These are phyloP conservation scores for Candida caryicola DNA, from an alignment of 805 yeast genomes.

Conservation along the genomic window DNA sequence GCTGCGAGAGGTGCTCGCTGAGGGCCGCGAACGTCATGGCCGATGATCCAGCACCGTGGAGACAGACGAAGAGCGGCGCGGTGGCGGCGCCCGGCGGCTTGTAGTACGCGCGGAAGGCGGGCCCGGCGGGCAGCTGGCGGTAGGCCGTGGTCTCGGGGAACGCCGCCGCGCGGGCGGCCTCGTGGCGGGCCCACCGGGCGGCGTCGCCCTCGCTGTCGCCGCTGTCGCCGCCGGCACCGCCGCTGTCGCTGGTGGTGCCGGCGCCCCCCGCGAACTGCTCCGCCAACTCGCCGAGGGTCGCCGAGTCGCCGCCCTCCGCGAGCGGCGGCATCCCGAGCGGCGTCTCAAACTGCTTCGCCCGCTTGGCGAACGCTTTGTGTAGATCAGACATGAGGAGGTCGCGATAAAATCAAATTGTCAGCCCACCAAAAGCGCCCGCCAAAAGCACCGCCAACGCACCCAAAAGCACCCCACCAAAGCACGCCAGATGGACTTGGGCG, in stretches of 20 bases:
- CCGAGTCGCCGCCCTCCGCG: not conserved
- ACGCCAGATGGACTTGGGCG: constrained; percentile 11
- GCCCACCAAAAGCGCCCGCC: not conserved
- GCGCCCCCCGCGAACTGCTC: not conserved
- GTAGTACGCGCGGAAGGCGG: constrained; percentile 60
- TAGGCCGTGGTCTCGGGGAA: too few relatives aligned
- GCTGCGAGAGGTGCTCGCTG: constrained; percentile 27
- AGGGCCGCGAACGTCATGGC: constrained; percentile 71
- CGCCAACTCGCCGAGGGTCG: constrained; percentile 1
- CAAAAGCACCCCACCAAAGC: too few relatives aligned
- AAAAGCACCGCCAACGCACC: not conserved
- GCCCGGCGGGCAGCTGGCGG: too few relatives aligned
- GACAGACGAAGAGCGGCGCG: constrained; percentile 65
- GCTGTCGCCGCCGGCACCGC: not conserved
- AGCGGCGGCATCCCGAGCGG: not conserved
- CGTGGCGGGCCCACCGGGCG: too few relatives aligned
- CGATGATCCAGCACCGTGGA: constrained; percentile 96
- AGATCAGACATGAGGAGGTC: constrained; percentile 13
- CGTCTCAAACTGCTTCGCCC: constrained; percentile 1
- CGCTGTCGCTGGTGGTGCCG: too few relatives aligned
- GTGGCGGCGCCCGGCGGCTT: constrained; percentile 43
- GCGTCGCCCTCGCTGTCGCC: too few relatives aligned
- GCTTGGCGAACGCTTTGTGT: constrained; percentile 10
- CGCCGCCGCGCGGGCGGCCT: too few relatives aligned
- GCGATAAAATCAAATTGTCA: too few relatives aligned